phyloP scores from a whole-genome alignment of 371 early-diverging fungal genomes.

The Rhizopus arrhizus region DNA sequence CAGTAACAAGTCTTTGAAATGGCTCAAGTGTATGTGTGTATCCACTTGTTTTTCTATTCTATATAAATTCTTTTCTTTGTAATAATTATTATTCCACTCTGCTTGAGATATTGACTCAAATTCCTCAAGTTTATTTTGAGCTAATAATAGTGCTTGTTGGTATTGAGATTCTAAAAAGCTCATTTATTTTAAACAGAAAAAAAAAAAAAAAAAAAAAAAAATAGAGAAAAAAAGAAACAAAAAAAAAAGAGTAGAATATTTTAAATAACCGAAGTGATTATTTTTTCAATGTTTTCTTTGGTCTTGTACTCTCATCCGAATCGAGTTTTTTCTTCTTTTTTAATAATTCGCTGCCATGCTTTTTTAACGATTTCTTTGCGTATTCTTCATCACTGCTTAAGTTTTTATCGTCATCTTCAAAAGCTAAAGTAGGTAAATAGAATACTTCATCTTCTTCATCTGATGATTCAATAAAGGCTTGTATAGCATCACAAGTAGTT shows the following conservation, averaged over 20 bases:
- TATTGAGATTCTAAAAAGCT: conserved; percentile 6
- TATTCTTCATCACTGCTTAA: conserved; percentile 20
- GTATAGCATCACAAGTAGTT: conserved; percentile 64
- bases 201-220: conserved; percentile 7
- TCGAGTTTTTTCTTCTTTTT: conserved; percentile 16
- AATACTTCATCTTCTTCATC: conserved; percentile 56
- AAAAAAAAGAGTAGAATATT: neutral
- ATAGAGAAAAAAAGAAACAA: conserved; percentile 8
- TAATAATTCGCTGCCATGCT: conserved; percentile 1
- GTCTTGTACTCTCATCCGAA: conserved; percentile 2
- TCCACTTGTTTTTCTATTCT: conserved; percentile 10
- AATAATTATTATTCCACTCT: conserved; percentile 9
- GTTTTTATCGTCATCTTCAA: conserved; percentile 12
- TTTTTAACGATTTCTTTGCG: conserved; percentile 12
- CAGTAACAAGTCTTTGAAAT: conserved; percentile 4
- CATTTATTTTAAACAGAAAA: conserved; percentile 2
- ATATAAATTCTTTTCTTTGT: neutral
- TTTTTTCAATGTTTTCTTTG: conserved; percentile 20
- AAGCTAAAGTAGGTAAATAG: conserved; percentile 34
- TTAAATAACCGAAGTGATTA: conserved; percentile 5
- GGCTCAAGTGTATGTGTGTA: conserved; percentile 1
- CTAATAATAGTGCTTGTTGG: neutral
- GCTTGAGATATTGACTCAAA: neutral
- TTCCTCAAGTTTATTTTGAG: conserved; percentile 11
- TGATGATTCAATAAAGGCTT: conserved; percentile 69